These are phyloP conservation scores for Mortierella sp. DNA, from an alignment of 371 early-diverging fungal species.

Conservation along the genomic window DNA sequence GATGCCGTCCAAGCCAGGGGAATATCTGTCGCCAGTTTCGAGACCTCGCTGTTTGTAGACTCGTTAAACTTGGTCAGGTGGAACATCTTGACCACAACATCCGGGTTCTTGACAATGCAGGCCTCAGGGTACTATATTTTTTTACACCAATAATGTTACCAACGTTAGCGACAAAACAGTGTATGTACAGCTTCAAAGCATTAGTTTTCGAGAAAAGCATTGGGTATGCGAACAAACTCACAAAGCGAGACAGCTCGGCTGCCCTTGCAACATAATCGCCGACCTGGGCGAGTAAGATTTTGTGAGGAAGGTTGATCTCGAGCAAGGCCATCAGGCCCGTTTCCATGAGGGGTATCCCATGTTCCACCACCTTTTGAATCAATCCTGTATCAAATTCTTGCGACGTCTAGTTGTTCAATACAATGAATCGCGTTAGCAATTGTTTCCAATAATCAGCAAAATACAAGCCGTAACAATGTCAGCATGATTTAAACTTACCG, in stretches of 20 bases:
- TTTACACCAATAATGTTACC: not conserved
- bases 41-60: slow-evolving; percentile 18
- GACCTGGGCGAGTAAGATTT: slow-evolving; percentile 31
- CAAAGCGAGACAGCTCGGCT: slow-evolving; percentile 45
- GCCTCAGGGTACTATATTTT: slow-evolving; percentile 39
- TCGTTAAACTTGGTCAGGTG: slow-evolving; percentile 39
- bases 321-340: slow-evolving; percentile 32
- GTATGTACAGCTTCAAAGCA: not conserved
- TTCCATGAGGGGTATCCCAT: slow-evolving; percentile 43
- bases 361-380: slow-evolving; percentile 43
- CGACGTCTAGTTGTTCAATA: slow-evolving; percentile 21
- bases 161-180: not conserved
- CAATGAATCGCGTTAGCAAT: not conserved
- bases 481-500: slow-evolving; percentile 17
- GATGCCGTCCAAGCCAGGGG: slow-evolving; percentile 49
- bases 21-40: slow-evolving; percentile 24
- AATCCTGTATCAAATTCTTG: slow-evolving; percentile 47
- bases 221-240: slow-evolving; percentile 6
- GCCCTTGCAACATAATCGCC: slow-evolving; percentile 51
- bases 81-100: slow-evolving; percentile 46
- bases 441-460: not conserved
- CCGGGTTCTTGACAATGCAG: slow-evolving; percentile 40
- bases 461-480: too few relatives aligned
- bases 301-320: slow-evolving; percentile 35
- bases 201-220: not conserved